These are phyloP conservation scores for Talaromyces sp. DNA, from an alignment of 2,329 filamentous ascomycete species.

Conservation along the genomic window DNA sequence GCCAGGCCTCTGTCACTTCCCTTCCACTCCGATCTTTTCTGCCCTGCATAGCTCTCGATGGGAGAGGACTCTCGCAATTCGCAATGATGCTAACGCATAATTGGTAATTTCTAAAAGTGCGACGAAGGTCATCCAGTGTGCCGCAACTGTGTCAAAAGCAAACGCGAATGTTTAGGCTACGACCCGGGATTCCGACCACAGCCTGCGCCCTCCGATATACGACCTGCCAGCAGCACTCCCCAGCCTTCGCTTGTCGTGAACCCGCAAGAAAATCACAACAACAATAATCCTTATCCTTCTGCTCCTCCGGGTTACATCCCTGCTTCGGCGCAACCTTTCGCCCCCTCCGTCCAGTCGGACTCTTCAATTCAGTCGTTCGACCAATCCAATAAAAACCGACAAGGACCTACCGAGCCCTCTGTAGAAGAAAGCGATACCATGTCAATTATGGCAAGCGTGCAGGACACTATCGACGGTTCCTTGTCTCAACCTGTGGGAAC, in stretches of 20 bases:
- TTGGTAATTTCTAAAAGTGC: slow-evolving; percentile 59
- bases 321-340: slow-evolving; percentile 38
- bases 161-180: slow-evolving; percentile 65
- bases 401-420: slow-evolving; percentile 61
- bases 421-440: slow-evolving; percentile 49
- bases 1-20: slow-evolving; percentile 13
- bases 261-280: slow-evolving; percentile 22
- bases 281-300: slow-evolving; percentile 29
- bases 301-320: slow-evolving; percentile 41
- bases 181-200: slow-evolving; percentile 71
- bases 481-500: slow-evolving; percentile 28
- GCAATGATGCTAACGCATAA: slow-evolving; percentile 22
- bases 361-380: slow-evolving; percentile 41
- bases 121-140: slow-evolving; percentile 93
- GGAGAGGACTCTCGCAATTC: slow-evolving; percentile 5
- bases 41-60: slow-evolving; percentile 18
- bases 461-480: slow-evolving; percentile 30
- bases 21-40: slow-evolving; percentile 19
- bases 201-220: slow-evolving; percentile 66
- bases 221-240: slow-evolving; percentile 51
- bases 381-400: slow-evolving; percentile 37
- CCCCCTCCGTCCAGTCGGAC: slow-evolving; percentile 37
- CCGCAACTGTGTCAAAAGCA: slow-evolving; percentile 66
- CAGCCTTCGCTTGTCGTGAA: slow-evolving; percentile 41
- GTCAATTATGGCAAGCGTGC: slow-evolving; percentile 33